Evolutionary conservation across 1,139 yeast species (phyloP).

Genomic region (Yamadazyma dushanensis): DNA sequence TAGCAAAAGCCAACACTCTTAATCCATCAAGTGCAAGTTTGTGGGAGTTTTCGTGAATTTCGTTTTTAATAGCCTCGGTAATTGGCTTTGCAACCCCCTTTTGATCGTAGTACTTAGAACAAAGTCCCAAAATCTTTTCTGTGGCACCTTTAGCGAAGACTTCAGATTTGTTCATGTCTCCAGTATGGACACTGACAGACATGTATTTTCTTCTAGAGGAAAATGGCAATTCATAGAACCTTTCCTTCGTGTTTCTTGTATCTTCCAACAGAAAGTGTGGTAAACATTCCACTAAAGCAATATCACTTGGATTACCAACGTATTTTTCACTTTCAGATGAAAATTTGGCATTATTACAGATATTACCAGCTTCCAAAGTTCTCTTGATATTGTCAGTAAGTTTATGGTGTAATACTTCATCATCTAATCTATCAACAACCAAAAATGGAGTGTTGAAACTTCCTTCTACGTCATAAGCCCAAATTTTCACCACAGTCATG

Average conservation of each 20-base stretch:
- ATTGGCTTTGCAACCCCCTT: slow-evolving; percentile 56
- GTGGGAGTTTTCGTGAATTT: slow-evolving; percentile 57
- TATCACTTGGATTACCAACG: slow-evolving; percentile 93
- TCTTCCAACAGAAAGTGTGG: slow-evolving; percentile 73
- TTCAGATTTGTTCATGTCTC: slow-evolving; percentile 55
- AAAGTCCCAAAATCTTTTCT: slow-evolving; percentile 67
- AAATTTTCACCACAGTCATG: slow-evolving; percentile 85
- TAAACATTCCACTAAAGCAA: slow-evolving; percentile 79
- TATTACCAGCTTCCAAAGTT: slow-evolving; percentile 65
- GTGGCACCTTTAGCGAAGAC: slow-evolving; percentile 87
- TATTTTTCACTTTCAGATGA: slow-evolving; percentile 69
- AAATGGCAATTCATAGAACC: slow-evolving; percentile 78
- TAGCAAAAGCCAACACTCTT: slow-evolving; percentile 82
- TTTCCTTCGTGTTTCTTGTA: slow-evolving; percentile 55
- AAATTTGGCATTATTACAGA: slow-evolving; percentile 79
- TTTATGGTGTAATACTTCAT: slow-evolving; percentile 39
- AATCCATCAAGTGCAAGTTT: slow-evolving; percentile 79
- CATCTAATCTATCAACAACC: slow-evolving; percentile 48
- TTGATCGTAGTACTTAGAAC: slow-evolving; percentile 58
- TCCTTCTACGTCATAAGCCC: slow-evolving; percentile 76
- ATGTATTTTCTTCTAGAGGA: slow-evolving; percentile 82
- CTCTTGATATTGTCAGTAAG: slow-evolving; percentile 53
- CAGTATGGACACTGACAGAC: slow-evolving; percentile 72
- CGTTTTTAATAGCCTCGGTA: slow-evolving; percentile 46
- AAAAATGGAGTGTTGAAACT: slow-evolving; percentile 46